phyloP scores from a whole-genome alignment of 1,139 yeast species.

The Diutina ranongensis region DNA sequence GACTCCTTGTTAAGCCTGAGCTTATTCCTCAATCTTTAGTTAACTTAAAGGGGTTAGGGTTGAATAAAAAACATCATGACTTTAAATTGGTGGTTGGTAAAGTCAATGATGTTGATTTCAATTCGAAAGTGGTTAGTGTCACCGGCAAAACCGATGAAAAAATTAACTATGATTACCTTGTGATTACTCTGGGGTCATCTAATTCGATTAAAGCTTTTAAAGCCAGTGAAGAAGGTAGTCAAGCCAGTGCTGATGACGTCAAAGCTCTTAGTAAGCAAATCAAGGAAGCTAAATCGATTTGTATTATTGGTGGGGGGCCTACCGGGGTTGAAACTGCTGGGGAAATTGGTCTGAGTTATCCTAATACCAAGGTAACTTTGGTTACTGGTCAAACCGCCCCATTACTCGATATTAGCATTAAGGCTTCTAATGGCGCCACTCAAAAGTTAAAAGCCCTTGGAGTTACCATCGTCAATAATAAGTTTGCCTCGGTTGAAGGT shows the following conservation, averaged over 20 bases:
- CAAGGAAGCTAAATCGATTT: conserved; percentile 16
- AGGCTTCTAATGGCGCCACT: conserved; percentile 12
- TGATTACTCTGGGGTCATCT: conserved; percentile 24
- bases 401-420: conserved; percentile 11
- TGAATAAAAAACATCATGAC: conserved; percentile 11
- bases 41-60: conserved; percentile 13
- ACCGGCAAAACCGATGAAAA: conserved; percentile 8
- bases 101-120: conserved; percentile 17
- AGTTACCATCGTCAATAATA: conserved; percentile 18
- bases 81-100: conserved; percentile 14
- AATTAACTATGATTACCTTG: conserved; percentile 19
- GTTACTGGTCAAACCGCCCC: conserved; percentile 20
- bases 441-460: conserved; percentile 15
- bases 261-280: conserved; percentile 9
- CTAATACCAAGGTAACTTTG: conserved; percentile 16
- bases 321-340: conserved; percentile 32
- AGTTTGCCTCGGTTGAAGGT: conserved; percentile 8
- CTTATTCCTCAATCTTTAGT: conserved; percentile 13
- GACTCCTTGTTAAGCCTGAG: conserved; percentile 19
- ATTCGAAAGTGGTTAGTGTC: conserved; percentile 10
- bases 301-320: conserved; percentile 29
- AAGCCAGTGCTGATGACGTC: conserved; percentile 7
- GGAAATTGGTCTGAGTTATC: conserved; percentile 18
- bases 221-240: conserved; percentile 11
- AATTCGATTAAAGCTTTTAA: conserved; percentile 10